phyloP scores from a whole-genome alignment of 768 basidiomycete genomes.

The Pilatotrama ljubarskyi region DNA sequence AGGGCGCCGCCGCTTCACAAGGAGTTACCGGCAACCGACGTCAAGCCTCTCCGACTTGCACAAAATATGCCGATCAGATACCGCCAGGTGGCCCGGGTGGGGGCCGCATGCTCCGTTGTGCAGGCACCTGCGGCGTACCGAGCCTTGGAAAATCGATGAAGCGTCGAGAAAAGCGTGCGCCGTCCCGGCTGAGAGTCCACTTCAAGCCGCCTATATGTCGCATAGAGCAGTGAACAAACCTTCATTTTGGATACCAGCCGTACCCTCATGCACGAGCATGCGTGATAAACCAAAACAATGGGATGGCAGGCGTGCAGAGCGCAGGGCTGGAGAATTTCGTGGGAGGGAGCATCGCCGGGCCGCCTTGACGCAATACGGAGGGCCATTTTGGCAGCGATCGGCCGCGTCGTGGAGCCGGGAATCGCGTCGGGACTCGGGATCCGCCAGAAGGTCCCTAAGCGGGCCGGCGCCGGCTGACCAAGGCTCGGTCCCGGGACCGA shows the following conservation, averaged over 20 bases:
- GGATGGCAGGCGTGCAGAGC: too few relatives aligned
- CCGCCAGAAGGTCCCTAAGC: not conserved
- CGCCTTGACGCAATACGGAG: too few relatives aligned
- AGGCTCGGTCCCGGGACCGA: slow-evolving; percentile 2
- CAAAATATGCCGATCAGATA: slow-evolving; percentile 1
- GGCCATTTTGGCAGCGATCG: not conserved
- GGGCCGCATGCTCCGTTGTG: not conserved
- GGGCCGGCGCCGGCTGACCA: too few relatives aligned
- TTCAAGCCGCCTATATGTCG: too few relatives aligned
- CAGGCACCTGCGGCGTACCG: not conserved
- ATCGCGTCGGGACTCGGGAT: not conserved
- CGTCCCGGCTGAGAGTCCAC: not conserved
- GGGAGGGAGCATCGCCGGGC: too few relatives aligned
- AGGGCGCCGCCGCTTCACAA: not conserved
- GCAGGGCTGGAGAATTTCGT: too few relatives aligned
- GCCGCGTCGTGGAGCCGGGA: not conserved
- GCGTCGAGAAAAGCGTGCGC: not conserved
- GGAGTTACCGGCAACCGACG: not conserved
- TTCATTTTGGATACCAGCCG: too few relatives aligned
- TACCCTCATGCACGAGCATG: too few relatives aligned
- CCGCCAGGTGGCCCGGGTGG: not conserved
- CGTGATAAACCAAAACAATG: too few relatives aligned
- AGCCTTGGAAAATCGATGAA: slow-evolving; percentile 1
- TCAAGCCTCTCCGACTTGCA: not conserved
- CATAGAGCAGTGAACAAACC: too few relatives aligned